Conservation (phyloP, 331 rosid genomes). For the Malus hybrid region DNA sequence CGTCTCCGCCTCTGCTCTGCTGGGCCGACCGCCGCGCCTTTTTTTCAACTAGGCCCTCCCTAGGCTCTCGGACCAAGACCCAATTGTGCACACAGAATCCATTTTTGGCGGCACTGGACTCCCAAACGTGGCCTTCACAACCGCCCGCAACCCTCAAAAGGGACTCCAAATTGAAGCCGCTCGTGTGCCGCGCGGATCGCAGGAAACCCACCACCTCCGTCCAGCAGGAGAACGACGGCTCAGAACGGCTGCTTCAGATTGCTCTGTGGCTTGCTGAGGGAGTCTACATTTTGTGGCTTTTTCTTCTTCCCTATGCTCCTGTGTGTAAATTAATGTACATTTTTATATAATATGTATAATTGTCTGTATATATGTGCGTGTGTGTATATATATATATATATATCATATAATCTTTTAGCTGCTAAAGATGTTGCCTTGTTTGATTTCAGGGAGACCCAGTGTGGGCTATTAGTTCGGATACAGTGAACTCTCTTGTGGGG, state of each 20-base stretch:
- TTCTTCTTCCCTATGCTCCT: constrained; percentile 88
- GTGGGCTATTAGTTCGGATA: constrained; percentile 88
- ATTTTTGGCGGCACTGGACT: background rate
- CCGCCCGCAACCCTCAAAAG: background rate
- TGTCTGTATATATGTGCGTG: too few species aligned
- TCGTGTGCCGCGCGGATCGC: constrained; percentile 30
- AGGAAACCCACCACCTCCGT: constrained; percentile 23
- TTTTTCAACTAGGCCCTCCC: constrained; percentile 13
- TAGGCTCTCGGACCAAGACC: constrained; percentile 15
- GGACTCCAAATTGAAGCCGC: constrained; percentile 6
- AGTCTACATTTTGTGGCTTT: constrained; percentile 77
- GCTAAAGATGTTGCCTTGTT: constrained; percentile 5
- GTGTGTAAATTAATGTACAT: constrained; percentile 23
- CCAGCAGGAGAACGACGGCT: constrained; percentile 20
- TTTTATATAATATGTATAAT: background rate
- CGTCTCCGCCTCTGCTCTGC: constrained; percentile 27
- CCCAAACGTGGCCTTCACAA: background rate
- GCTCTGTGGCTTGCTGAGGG: constrained; percentile 66
- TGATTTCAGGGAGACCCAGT: constrained; percentile 75
- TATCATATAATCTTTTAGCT: background rate
- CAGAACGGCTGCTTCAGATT: constrained; percentile 32
- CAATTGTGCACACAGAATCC: constrained; percentile 10
- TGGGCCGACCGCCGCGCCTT: constrained; percentile 1
- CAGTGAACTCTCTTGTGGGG: constrained; percentile 49
- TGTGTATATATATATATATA: too few species aligned